These are phyloP conservation scores for Durusdinium trenchii DNA, from an alignment of 73 alveolate species.

Conservation along the genomic window DNA sequence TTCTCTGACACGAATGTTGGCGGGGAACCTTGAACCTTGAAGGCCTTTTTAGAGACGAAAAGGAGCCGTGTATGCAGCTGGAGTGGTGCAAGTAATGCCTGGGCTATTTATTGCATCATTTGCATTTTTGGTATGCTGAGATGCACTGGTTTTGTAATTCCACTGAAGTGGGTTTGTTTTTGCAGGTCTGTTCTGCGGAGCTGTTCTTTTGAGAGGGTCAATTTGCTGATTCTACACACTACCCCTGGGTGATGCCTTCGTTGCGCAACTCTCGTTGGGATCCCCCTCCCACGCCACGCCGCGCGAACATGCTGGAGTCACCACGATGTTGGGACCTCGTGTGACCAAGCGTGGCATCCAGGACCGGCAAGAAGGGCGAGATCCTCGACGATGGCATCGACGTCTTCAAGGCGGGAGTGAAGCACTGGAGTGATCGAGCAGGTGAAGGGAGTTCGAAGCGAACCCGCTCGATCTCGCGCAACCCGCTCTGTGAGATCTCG, in stretches of 20 bases:
- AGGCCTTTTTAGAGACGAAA: not conserved
- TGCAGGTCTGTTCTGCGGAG: not conserved
- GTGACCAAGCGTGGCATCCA: not conserved
- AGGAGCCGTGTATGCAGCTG: not conserved
- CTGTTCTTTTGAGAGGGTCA: not conserved
- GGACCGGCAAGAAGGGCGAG: conserved; percentile 88
- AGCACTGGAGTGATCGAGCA: too few relatives aligned
- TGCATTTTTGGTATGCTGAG: too few relatives aligned
- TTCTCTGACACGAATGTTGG: too few relatives aligned
- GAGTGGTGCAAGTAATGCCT: not conserved
- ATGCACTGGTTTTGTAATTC: not conserved
- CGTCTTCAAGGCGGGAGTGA: conserved; percentile 36
- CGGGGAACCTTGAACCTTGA: not conserved
- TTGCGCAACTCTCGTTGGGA: not conserved
- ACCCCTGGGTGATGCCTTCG: not conserved
- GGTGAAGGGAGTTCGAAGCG: too few relatives aligned
- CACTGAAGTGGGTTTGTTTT: not conserved
- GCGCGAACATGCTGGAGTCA: not conserved
- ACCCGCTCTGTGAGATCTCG: too few relatives aligned
- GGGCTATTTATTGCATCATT: not conserved
- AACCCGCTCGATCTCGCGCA: too few relatives aligned
- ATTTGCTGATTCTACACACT: not conserved
- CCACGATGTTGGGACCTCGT: not conserved
- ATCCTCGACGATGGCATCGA: conserved; percentile 51
- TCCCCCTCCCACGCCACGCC: not conserved